phyloP scores from a whole-genome alignment of 2,329 filamentous ascomycete species.

The Fusarium sp. region DNA sequence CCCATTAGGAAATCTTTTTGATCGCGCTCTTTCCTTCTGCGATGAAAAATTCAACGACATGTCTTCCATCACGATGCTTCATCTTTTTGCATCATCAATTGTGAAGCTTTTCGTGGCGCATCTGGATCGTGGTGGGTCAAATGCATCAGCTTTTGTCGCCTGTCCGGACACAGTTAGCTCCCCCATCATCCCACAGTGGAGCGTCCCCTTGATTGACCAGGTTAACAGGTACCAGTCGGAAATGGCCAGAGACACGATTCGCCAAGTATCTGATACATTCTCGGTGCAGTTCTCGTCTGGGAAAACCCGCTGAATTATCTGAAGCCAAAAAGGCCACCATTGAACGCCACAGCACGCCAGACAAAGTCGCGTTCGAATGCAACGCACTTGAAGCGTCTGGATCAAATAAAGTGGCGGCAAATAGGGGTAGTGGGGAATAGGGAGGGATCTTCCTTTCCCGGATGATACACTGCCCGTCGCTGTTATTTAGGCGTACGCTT shows the following conservation, averaged over 20 bases:
- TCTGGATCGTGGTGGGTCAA: neutral
- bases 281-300: neutral
- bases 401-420: slow-evolving; percentile 17
- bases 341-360: neutral
- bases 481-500: neutral
- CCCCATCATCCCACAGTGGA: neutral
- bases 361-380: neutral
- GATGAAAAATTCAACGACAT: neutral
- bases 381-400: neutral
- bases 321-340: neutral
- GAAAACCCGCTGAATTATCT: neutral
- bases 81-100: neutral
- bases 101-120: neutral
- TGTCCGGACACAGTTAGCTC: neutral
- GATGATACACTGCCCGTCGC: neutral
- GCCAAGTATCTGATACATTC: neutral
- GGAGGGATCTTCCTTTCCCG: slow-evolving; percentile 4
- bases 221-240: neutral
- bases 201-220: neutral
- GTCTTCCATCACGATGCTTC: neutral
- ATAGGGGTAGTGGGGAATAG: slow-evolving; percentile 31
- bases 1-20: neutral
- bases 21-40: neutral
- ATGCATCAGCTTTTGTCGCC: neutral
- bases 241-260: neutral